Base-by-base conservation (phyloP, 331 rosid genomes). In the Telfairia occidentalis region DNA sequence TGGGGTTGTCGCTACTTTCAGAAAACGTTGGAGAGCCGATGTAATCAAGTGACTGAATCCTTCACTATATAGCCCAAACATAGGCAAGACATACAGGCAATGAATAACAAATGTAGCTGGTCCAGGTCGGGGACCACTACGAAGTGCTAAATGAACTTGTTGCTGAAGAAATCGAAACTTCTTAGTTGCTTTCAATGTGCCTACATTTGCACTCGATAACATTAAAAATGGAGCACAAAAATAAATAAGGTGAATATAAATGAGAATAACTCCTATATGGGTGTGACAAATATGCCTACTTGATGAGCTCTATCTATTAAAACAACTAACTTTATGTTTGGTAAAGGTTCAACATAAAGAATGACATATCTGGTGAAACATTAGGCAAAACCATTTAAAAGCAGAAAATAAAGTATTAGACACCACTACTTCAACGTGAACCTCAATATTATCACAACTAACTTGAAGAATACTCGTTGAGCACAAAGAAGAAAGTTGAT, bases 101-200 rank as follows among this genome's bases (percentile, higher is more conserved):
- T 82, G 96, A 74, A 87, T 81, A 82, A 86, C 81, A 85, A 91
- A 94, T 64, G 90, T 79, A 76, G 89, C 87, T 55, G 98, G 97
- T 79, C 96, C 98, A 75, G 89, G 91, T 77, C 84, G 88, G 70
- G 97, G 98, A 78, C 78, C 83, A 79, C 90, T 94, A 40, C 83
- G 89, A 37, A 94, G 92, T 77, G 81, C 97, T 69, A 87, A 87
- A 86, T 45, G 80, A 13, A 94, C 86, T 75, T 88, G 96, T 32
- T 91, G 82, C 77, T 94, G 97, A 90, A 94, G 97, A 38, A 84
- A 90, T 79, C 89, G 92, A 82, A 94, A 94, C 87, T 91, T 94
- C 80, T 80, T 84, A 19, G 96, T 86, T 26, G 96, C 97, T 85
- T 91, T 94, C 74, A 85, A 82, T 45, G 97, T 91, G 70, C 98